Evolutionary conservation across 306 rosid species (phyloP).

Genomic region (Pueraria montana): DNA sequence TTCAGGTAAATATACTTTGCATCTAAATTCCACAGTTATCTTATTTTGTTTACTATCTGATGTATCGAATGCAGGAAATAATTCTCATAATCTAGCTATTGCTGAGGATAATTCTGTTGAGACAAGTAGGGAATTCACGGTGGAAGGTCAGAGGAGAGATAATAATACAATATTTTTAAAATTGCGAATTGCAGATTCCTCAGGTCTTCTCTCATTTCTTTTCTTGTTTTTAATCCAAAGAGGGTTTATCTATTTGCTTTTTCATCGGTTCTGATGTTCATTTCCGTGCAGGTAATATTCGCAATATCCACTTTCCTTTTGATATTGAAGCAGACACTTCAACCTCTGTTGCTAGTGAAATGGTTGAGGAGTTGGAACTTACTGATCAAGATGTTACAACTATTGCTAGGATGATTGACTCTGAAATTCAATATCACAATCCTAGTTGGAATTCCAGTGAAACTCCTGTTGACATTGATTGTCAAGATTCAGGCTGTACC

Average conservation of each 20-base stretch:
- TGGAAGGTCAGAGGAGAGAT: conserved; percentile 89
- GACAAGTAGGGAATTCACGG: conserved; percentile 72
- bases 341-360: conserved; percentile 93
- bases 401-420: conserved; percentile 83
- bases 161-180: conserved; percentile 81
- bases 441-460: conserved; percentile 73
- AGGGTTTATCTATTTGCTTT: conserved; percentile 15
- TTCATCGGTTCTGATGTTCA: conserved; percentile 35
- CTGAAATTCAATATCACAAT: conserved; percentile 72
- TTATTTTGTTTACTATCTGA: conserved; percentile 46
- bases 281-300: conserved; percentile 68
- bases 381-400: conserved; percentile 93
- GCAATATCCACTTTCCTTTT: conserved; percentile 96
- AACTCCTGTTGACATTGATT: conserved; percentile 40
- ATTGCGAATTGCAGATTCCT: conserved; percentile 80
- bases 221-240: not conserved
- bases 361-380: conserved; percentile 94
- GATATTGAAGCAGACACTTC: conserved; percentile 88
- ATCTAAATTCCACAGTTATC: conserved; percentile 35
- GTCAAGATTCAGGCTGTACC: conserved; percentile 48
- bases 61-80: conserved; percentile 60
- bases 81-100: conserved; percentile 43
- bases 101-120: conserved; percentile 54
- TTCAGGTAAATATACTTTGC: conserved; percentile 53
- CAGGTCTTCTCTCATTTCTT: conserved; percentile 60